These are phyloP conservation scores for Tylopilus felleus DNA, from an alignment of 768 basidiomycete genomes.

Conservation along the genomic window DNA sequence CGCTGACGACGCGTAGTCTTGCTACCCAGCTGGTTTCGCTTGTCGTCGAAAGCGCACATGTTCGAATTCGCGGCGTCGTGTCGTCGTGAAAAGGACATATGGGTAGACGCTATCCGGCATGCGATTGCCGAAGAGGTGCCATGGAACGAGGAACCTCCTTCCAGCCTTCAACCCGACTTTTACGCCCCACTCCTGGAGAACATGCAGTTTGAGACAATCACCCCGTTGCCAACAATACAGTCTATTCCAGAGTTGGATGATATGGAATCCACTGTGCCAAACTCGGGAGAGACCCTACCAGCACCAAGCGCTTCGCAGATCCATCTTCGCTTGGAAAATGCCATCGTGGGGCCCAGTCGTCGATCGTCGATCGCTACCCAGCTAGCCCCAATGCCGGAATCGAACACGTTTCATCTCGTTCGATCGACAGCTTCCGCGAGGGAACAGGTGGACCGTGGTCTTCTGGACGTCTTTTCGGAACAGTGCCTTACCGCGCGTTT, in stretches of 20 bases:
- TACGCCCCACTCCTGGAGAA: slow-evolving; percentile 36
- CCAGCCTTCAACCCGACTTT: slow-evolving; percentile 54
- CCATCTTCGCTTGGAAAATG: slow-evolving; percentile 21
- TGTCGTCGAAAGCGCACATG: slow-evolving; percentile 64
- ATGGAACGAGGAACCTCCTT: slow-evolving; percentile 61
- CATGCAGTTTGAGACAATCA: slow-evolving; percentile 39
- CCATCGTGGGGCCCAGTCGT: slow-evolving; percentile 37
- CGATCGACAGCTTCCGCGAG: slow-evolving; percentile 66
- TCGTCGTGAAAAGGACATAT: slow-evolving; percentile 79
- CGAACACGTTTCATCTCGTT: slow-evolving; percentile 59
- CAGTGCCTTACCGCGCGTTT: slow-evolving; percentile 65
- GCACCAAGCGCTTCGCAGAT: slow-evolving; percentile 7
- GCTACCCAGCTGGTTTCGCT: slow-evolving; percentile 77
- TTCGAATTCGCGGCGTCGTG: slow-evolving; percentile 89
- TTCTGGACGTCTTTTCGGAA: slow-evolving; percentile 81
- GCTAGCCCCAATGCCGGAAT: slow-evolving; percentile 45
- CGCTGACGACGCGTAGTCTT: slow-evolving; percentile 47
- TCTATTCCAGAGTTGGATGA: slow-evolving; percentile 50
- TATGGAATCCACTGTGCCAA: slow-evolving; percentile 6
- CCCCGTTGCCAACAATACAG: slow-evolving; percentile 50
- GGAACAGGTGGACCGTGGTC: slow-evolving; percentile 67
- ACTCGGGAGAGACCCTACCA: slow-evolving; percentile 4
- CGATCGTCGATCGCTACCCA: slow-evolving; percentile 60
- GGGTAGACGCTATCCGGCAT: slow-evolving; percentile 68
- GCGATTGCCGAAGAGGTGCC: slow-evolving; percentile 40